A percentile compares a stretch with the other conserved stretches of the same genome.
Conservation (phyloP, 2,329 filamentous ascomycete genomes). For the Paecilomyces niveus region DNA sequence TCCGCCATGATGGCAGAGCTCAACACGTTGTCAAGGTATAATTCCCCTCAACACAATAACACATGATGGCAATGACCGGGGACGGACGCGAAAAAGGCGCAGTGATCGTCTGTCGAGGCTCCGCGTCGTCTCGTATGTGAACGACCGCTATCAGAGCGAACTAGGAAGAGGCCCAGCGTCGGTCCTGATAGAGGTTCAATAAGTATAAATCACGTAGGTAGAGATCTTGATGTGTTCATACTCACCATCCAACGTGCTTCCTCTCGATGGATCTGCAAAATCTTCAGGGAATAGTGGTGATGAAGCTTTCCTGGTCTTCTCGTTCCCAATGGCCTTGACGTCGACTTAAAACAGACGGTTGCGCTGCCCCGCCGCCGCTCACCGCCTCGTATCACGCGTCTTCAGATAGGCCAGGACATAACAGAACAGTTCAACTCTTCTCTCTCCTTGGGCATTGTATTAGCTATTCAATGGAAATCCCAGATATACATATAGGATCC, state of each 20-base stretch:
- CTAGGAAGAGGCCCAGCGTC: background rate
- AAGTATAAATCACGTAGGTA: background rate
- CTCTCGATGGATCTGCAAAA: background rate
- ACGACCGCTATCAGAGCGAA: background rate
- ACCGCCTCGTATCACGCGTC: background rate
- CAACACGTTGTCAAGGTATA: background rate
- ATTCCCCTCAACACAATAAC: background rate
- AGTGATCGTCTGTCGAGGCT: background rate
- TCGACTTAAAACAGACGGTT: background rate
- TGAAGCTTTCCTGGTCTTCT: background rate
- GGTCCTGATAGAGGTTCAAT: background rate
- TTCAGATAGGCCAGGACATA: background rate
- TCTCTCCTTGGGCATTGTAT: no score
- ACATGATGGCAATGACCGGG: background rate
- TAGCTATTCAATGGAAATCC: no score
- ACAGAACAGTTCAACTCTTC: no score
- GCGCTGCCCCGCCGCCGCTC: background rate
- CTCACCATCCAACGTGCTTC: background rate
- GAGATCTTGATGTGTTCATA: background rate
- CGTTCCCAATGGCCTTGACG: background rate
- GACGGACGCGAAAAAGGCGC: background rate
- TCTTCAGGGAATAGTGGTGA: background rate
- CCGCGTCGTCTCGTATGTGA: background rate
- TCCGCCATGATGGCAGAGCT: constrained; percentile 4
- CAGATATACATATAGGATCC: no score